A percentile compares a stretch with the other conserved stretches of the same genome.
Evolutionary conservation across 2,329 filamentous ascomycete genomes (phyloP).

Genomic region (Passalora sequoiae): DNA sequence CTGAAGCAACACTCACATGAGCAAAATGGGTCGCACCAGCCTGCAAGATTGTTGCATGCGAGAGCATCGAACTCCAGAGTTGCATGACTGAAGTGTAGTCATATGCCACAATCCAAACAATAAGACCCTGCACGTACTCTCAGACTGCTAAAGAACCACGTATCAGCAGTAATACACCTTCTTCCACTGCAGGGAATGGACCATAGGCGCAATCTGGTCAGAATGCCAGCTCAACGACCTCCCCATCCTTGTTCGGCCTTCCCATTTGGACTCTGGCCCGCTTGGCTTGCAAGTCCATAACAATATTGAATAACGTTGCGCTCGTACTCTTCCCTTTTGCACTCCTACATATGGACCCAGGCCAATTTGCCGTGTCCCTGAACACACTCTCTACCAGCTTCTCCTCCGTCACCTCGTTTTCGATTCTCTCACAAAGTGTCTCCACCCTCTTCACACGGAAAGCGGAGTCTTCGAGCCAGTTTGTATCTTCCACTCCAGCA

Average conservation of each 20-base stretch:
- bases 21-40: no score
- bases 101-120: no score
- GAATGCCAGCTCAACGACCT: constrained; percentile 10
- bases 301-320: constrained; percentile 36
- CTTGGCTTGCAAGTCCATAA: constrained; percentile 34
- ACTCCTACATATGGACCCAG: constrained; percentile 31
- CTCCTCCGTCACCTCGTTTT: constrained; percentile 8
- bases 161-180: no score
- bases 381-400: constrained; percentile 30
- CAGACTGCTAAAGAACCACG: no score
- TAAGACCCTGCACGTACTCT: no score
- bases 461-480: constrained; percentile 41
- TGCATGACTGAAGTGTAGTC: no score
- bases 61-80: no score
- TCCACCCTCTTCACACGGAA: constrained; percentile 37
- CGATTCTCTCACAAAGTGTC: constrained; percentile 25
- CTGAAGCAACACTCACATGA: no score
- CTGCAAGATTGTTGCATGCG: no score
- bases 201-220: not conserved
- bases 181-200: not conserved
- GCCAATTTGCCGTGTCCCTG: constrained; percentile 29
- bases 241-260: constrained; percentile 30
- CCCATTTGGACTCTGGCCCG: constrained; percentile 31
- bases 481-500: constrained; percentile 36
- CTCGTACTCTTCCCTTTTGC: constrained; percentile 21